A percentile compares a stretch with the other conserved stretches of the same genome.
phyloP scores from a whole-genome alignment of 805 yeast genomes.

The Barnettozyma salicaria region DNA sequence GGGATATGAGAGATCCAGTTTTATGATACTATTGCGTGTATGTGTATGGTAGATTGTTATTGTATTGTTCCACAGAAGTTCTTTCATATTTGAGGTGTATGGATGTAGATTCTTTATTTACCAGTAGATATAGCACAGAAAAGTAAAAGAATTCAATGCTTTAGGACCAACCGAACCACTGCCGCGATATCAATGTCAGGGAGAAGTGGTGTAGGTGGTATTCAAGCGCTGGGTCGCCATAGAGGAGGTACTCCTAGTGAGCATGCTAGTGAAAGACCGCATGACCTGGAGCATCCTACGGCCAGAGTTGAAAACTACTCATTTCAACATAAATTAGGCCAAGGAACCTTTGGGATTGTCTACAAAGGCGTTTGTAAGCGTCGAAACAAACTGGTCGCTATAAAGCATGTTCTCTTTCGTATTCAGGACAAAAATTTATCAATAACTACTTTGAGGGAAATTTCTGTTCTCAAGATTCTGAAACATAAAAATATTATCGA shows the following conservation, averaged over 20 bases:
- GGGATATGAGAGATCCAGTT: too few species aligned
- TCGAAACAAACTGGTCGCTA: slow-evolving; percentile 58
- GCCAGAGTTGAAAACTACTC: slow-evolving; percentile 28
- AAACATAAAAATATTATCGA: slow-evolving; percentile 68
- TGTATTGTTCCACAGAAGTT: too few species aligned
- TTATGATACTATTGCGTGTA: too few species aligned
- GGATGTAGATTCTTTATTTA: too few species aligned
- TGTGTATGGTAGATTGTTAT: too few species aligned
- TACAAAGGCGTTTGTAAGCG: slow-evolving; percentile 50
- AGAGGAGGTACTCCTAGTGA: not conserved
- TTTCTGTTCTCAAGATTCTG: slow-evolving; percentile 68
- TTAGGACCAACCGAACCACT: too few species aligned
- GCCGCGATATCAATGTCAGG: too few species aligned
- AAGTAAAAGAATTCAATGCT: too few species aligned
- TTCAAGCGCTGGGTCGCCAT: slow-evolving; percentile 1
- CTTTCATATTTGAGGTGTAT: too few species aligned
- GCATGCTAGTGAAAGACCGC: not conserved
- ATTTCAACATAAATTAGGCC: slow-evolving; percentile 49
- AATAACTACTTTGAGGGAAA: slow-evolving; percentile 90
- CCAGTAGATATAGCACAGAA: too few species aligned
- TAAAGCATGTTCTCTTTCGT: slow-evolving; percentile 66
- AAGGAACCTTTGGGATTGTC: slow-evolving; percentile 89
- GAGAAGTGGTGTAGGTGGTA: not conserved
- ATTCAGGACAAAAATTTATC: slow-evolving; percentile 59
- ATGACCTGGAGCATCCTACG: slow-evolving; percentile 8